Conservation (phyloP, 1,284 basidiomycete species). For the Cryptococcus sp. region DNA sequence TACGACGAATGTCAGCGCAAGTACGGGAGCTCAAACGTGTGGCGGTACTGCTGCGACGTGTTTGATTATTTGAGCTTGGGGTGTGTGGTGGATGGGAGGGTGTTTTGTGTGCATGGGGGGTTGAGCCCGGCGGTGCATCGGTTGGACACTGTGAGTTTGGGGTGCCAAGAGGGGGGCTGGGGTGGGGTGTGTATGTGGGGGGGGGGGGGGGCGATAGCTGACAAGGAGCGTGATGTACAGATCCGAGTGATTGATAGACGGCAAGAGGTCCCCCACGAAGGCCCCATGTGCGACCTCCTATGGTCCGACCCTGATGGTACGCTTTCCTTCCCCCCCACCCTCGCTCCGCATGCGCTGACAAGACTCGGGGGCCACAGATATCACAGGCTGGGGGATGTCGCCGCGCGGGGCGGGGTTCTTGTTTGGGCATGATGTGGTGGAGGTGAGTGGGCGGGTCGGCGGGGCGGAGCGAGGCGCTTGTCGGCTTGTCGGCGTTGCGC, state of each 20-base stretch:
- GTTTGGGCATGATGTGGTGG: conserved; percentile 90
- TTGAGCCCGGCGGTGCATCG: conserved; percentile 78
- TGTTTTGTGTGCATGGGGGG: conserved; percentile 90
- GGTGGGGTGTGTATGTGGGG: conserved; percentile 61
- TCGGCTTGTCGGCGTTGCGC: not conserved
- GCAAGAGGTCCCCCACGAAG: conserved; percentile 99
- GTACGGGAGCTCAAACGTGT: conserved; percentile 92
- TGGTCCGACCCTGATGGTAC: conserved; percentile 98
- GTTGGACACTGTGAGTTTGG: conserved; percentile 72
- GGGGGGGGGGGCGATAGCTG: conserved; percentile 68
- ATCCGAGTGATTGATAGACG: conserved; percentile 93
- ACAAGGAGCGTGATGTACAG: conserved; percentile 52
- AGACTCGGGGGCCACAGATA: conserved; percentile 56
- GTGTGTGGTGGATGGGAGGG: conserved; percentile 91
- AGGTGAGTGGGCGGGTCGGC: conserved; percentile 36
- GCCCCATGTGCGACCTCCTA: conserved; percentile 95
- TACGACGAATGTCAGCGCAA: conserved; percentile 98
- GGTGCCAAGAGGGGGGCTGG: conserved; percentile 6
- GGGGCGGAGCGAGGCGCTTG: too few relatives aligned
- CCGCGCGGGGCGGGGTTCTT: conserved; percentile 93
- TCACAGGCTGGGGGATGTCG: conserved; percentile 92
- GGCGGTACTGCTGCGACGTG: conserved; percentile 97
- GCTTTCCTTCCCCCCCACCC: conserved; percentile 16
- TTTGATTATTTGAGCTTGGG: conserved; percentile 95
- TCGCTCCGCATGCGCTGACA: not conserved